These are phyloP conservation scores for Cyclanthera cordifolia DNA, from an alignment of 306 rosid species.

Conservation along the genomic window DNA sequence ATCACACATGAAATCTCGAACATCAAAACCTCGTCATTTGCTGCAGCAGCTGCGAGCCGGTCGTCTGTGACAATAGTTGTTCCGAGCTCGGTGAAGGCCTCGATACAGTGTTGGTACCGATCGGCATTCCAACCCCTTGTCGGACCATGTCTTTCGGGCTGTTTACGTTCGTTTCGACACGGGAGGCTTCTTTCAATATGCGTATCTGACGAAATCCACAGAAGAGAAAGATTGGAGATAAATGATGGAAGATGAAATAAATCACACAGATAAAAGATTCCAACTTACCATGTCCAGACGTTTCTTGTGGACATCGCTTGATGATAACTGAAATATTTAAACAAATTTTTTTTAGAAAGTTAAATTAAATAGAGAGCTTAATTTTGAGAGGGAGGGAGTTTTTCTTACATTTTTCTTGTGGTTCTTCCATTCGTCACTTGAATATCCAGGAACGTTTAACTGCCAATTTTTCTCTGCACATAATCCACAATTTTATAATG, in stretches of 20 bases:
- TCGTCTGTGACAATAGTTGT: constrained; percentile 39
- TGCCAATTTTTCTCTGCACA: constrained; percentile 82
- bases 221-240: background rate
- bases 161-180: constrained; percentile 34
- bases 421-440: constrained; percentile 68
- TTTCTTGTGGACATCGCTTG: constrained; percentile 60
- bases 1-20: constrained; percentile 6
- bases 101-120: constrained; percentile 35
- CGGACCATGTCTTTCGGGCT: constrained; percentile 55
- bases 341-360: constrained; percentile 5
- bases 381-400: background rate
- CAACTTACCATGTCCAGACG: constrained; percentile 68
- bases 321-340: constrained; percentile 42
- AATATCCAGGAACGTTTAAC: constrained; percentile 74
- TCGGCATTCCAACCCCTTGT: constrained; percentile 58
- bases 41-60: constrained; percentile 42
- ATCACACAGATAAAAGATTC: constrained; percentile 16
- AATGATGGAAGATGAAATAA: constrained; percentile 8
- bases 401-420: constrained; percentile 57
- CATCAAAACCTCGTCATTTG: constrained; percentile 30
- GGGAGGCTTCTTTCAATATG: constrained; percentile 51
- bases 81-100: constrained; percentile 32
- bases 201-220: constrained; percentile 72
- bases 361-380: constrained; percentile 1
- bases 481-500: background rate